Base-by-base conservation (phyloP, 768 basidiomycete genomes). In the Boletus edulis region DNA sequence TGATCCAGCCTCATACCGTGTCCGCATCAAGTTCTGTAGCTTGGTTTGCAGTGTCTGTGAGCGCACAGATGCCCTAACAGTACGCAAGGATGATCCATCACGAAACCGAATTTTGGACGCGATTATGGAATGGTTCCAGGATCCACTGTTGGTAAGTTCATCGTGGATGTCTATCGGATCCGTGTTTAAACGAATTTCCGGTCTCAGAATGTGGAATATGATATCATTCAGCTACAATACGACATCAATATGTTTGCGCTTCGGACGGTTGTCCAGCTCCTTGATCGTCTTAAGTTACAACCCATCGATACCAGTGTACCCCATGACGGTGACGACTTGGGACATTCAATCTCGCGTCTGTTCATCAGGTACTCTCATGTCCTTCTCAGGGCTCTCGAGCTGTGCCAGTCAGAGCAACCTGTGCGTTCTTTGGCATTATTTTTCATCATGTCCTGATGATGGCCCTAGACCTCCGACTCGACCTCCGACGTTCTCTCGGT, bases 201-300 rank as follows among this genome's bases (percentile, higher is more conserved):
- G 46, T 49, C 46, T 46, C 52, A 81, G 76, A 67, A 69, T 2
- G 59, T 67, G 40, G 76, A 79, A 20, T 68, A 65, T 5, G 77
- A 78, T 40, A 59, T 62, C 8, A 64, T 71, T 14, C 66, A 69
- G 3, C 58, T 75, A n/a, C 78, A 80, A 46, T 75, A 75, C 10
- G 92, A 95, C 20, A 75, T 94, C 24, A 93, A 93, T 56, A 73
- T 85, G 52, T 82, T 84, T 2, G 85, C 86, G 58, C 74, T 95
- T 40, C 81, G 83, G n/a, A 85, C 90, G 0, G 77, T 80, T 13
- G 89, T 92, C 11, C 87, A 82, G 53, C 75, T 94, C 13, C 73
- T 92, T 38, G 89, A 95, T 60, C 82, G 85, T 15, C 72, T 96
- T 10, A 81, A 86, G 49, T 75, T 97, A 20, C 77, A 80, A 49